Percentiles rank a stretch among this genome's conserved stretches.
Evolutionary conservation across 2,329 filamentous ascomycete genomes (phyloP).

Genomic region (Trichoderma sp.): DNA sequence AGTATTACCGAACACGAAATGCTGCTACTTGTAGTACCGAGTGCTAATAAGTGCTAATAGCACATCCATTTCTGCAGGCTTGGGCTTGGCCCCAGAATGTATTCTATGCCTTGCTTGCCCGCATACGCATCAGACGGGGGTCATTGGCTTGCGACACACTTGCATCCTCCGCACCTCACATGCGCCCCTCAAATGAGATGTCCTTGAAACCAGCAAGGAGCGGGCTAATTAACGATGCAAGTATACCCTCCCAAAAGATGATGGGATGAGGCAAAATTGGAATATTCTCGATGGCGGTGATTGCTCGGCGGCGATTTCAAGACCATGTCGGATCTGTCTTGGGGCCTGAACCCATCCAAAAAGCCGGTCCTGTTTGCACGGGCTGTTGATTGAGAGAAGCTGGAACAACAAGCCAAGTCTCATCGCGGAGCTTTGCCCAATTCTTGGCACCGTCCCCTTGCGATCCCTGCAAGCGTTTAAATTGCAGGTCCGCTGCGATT

Average conservation of each 20-base stretch:
- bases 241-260: background rate
- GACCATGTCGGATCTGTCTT: background rate
- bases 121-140: background rate
- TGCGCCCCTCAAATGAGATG: conserved; percentile 12
- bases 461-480: conserved; percentile 17
- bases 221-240: background rate
- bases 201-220: background rate
- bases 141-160: conserved; percentile 1
- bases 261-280: background rate
- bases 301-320: background rate
- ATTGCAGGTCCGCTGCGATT: conserved; percentile 18
- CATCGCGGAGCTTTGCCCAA: conserved; percentile 16
- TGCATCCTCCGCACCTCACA: conserved; percentile 10
- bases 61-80: background rate
- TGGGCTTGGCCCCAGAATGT: background rate
- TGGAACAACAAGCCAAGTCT: background rate
- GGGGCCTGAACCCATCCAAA: background rate
- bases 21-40: background rate
- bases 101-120: background rate
- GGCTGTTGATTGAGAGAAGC: background rate
- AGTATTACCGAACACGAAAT: conserved; percentile 2
- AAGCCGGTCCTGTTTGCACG: background rate
- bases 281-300: background rate
- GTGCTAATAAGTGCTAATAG: background rate
- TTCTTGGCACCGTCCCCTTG: conserved; percentile 11